Evolutionary conservation across 2,329 filamentous ascomycete genomes (phyloP), one percentile per base, ranked within the genome.

Genomic region (Pestalotiopsis sp.): DNA sequence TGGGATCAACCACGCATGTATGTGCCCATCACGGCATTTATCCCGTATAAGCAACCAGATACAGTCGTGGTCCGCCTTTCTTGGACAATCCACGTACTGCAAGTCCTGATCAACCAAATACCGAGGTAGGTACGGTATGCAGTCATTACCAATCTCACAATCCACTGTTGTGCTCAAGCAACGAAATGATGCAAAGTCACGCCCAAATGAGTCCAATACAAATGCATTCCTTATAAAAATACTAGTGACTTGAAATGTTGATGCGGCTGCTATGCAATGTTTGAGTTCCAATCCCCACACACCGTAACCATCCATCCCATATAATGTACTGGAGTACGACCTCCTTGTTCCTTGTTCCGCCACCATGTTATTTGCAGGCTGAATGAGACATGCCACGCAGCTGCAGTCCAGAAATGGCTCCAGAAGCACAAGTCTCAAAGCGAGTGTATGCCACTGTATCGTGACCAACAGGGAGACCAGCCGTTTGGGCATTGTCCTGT

Each of bases 261-360:
- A 67, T 67, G 66, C 66, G 59, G 49, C 61, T 67, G 66, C 66
- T 67, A 67, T 67, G 66, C 66, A 66, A 60, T 61, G 31, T 66
- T 38, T 36, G 58, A 14, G 27, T 52, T 20, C 45, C 20, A 25
- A 14, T 66, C 36, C 27, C 61, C n/a, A 4, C 12, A 45, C 38
- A 27, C 20, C 17, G 13, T 25, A 20, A 41, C 9, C 17, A 41
- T 13, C 38, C 13, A 64, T 6, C 61, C 36, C 23, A 20, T 52
- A n/a, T 39, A 64, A 62, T 64, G 38, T 39, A 14, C 13, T 13
- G 14, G 9, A 27, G 23, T n/a, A 12, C 23, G 2, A 59, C n/a
- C 57, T 27, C 31, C 31, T 36, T 36, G 5, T 36, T 59, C 20
- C 14, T 14, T 11, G 27, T 62, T 12, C 11, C 20, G 17, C 57